Base-by-base conservation (phyloP, 768 basidiomycete species). In the Nevesoporus exiguus region DNA sequence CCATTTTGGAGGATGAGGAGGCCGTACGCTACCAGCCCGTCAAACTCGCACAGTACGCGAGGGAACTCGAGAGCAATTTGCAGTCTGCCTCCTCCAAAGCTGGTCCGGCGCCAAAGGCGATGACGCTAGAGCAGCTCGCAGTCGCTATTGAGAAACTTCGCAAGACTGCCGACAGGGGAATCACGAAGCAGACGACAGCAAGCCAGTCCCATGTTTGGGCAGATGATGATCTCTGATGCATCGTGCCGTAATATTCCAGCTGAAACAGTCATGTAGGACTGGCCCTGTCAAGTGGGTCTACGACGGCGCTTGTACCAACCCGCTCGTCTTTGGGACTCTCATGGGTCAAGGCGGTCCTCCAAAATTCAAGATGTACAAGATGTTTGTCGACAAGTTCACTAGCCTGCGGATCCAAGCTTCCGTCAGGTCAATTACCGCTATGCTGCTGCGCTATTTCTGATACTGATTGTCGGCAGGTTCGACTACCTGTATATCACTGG, bases 281-380 rank as follows among this genome's bases (percentile, higher is more conserved):
- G 74, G 77, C 15, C 54, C 65, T 7, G 75, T 81, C 21, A 79
- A 74, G 55, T 83, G 74, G 74, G 51, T 61, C n/a, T 82, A 81
- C 56, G 79, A 80, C 51, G 80, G 80, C 19, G 71, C 83, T 19
- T 81, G 77, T 57, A 63, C 68, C 8, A 75, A 80, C 60, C 70
- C 77, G 0, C 73, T 66, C 15, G 73, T 80, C 44, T 83, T 82
- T 57, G 79, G 77, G 15, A 69, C 64, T 4, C 63, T 80, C 37
- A 55, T 82, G 42, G 69, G 72, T 0, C 65, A 77, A 3, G 74
- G 61, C 10, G 74, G 75, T 0, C 76, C 80, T 4, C 75, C 80
- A 0, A 79, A 61, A 14, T 81, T 75, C 65, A 82, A 81, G 68
- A 66, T 63, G 63, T 80, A 78, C 72, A 83, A 77, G 61, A 63